Percentiles rank a stretch among this genome's conserved stretches.
Evolutionary conservation across 805 yeast species (phyloP).

Genomic region (Kuraishia ogatae): DNA sequence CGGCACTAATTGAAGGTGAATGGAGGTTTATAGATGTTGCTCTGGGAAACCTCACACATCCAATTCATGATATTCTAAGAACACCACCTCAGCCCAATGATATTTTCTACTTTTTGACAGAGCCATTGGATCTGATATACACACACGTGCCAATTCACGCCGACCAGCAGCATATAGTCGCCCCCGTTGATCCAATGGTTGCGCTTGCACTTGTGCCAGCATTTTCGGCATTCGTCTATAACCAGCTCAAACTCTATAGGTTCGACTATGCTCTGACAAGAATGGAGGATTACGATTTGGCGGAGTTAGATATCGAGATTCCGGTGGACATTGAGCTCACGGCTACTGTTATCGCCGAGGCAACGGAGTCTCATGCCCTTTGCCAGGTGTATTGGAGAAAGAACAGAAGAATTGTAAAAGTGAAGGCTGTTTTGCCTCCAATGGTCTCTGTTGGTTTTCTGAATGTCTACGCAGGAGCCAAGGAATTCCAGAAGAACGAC

Average conservation of each 20-base stretch:
- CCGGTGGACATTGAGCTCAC: conserved; percentile 66
- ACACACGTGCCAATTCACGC: conserved; percentile 81
- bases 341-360: conserved; percentile 43
- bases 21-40: conserved; percentile 76
- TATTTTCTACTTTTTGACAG: conserved; percentile 66
- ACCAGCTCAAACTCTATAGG: conserved; percentile 49
- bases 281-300: conserved; percentile 65
- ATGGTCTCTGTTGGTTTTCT: conserved; percentile 61
- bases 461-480: conserved; percentile 59
- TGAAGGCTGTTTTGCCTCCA: conserved; percentile 77
- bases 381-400: conserved; percentile 75
- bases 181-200: conserved; percentile 70
- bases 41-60: conserved; percentile 51
- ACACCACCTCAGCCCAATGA: conserved; percentile 17
- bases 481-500: conserved; percentile 40
- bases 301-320: conserved; percentile 67
- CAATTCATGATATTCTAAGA: conserved; percentile 34
- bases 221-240: conserved; percentile 70
- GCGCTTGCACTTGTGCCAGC: conserved; percentile 79
- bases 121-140: conserved; percentile 67
- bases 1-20: conserved; percentile 65
- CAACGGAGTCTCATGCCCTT: conserved; percentile 43
- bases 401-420: conserved; percentile 54
- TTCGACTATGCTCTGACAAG: conserved; percentile 73
- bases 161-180: conserved; percentile 78